Conservation (phyloP, 345 rosid species). For the Fremontodendron californicum region DNA sequence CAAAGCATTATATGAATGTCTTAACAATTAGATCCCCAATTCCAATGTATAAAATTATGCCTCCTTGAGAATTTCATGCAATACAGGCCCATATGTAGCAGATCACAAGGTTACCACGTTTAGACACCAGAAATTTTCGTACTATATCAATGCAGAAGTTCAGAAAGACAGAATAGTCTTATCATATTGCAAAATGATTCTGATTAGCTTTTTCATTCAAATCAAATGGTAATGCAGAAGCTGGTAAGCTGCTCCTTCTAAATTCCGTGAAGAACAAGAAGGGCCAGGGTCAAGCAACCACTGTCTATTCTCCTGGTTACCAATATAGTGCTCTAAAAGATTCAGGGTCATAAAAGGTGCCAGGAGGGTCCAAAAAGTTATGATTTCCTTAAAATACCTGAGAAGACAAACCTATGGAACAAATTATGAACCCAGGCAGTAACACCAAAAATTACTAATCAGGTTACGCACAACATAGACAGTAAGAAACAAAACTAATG, state of each 20-base stretch:
- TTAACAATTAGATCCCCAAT: neutral
- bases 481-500: neutral
- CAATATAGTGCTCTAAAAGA: neutral
- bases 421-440: neutral
- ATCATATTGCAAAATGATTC: neutral
- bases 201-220: neutral
- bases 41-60: neutral
- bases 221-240: neutral
- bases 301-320: neutral
- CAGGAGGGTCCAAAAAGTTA: neutral
- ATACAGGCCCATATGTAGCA: neutral
- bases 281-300: neutral
- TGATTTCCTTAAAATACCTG: neutral
- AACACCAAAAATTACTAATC: neutral
- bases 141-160: neutral
- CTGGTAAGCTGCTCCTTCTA: neutral
- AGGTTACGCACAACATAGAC: neutral
- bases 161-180: neutral
- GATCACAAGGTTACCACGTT: neutral
- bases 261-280: neutral
- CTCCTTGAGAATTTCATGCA: neutral
- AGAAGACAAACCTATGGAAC: neutral
- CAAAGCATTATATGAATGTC: neutral
- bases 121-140: neutral
- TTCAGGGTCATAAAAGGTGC: neutral